Percentiles rank a stretch among this genome's conserved stretches.
Evolutionary conservation across 208 protist genomes (phyloP).

Genomic region (Perkinsela sp.): DNA sequence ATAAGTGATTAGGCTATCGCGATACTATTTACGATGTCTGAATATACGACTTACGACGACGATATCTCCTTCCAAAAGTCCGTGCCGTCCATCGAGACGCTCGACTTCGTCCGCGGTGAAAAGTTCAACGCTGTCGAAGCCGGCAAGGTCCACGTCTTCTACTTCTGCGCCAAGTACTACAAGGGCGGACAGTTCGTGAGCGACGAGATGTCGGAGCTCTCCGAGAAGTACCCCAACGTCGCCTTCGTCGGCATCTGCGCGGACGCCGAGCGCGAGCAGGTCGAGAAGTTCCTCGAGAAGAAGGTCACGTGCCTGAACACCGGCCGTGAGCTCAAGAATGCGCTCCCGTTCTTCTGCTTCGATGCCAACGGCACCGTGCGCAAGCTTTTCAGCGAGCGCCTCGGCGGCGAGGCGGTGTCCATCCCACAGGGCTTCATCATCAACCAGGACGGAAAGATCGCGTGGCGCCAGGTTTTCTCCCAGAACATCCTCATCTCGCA

Average conservation of each 20-base stretch:
- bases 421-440: conserved; percentile 62
- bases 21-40: too few species aligned
- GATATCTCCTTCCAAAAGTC: conserved; percentile 28
- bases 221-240: conserved; percentile 31
- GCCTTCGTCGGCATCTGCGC: conserved; percentile 53
- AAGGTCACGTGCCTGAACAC: conserved; percentile 61
- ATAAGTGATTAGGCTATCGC: too few species aligned
- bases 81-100: conserved; percentile 19
- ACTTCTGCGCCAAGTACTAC: conserved; percentile 72
- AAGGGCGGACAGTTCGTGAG: conserved; percentile 52
- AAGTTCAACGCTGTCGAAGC: conserved; percentile 13
- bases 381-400: conserved; percentile 30
- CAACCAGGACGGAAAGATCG: conserved; percentile 29
- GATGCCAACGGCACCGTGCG: conserved; percentile 46
- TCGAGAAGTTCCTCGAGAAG: conserved; percentile 61
- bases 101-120: conserved; percentile 39
- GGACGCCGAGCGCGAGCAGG: conserved; percentile 50
- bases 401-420: conserved; percentile 48
- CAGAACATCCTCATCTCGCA: conserved; percentile 48
- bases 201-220: conserved; percentile 52
- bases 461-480: conserved; percentile 63
- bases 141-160: conserved; percentile 45
- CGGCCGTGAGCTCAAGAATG: conserved; percentile 40
- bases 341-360: conserved; percentile 31
- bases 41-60: conserved; percentile 59